Evolutionary conservation across 1,139 yeast genomes (phyloP).

Genomic region (Nakaseomyces bracarensis): DNA sequence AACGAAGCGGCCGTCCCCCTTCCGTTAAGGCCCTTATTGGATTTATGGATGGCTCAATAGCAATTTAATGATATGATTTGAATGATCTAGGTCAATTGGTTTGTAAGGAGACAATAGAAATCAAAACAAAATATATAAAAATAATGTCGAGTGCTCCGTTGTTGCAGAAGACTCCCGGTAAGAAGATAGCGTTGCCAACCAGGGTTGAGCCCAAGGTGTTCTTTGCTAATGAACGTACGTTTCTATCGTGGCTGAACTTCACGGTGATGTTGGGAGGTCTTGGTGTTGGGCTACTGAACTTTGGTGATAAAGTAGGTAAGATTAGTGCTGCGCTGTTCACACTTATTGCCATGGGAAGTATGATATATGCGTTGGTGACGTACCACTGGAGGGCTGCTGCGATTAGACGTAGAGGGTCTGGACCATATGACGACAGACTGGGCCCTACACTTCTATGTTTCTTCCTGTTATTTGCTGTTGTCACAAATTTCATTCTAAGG

Average conservation of each 20-base stretch:
- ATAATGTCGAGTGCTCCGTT: slow-evolving; percentile 47
- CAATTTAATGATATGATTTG: no score
- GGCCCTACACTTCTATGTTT: slow-evolving; percentile 99
- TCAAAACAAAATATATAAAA: background rate
- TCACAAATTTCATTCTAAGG: slow-evolving; percentile 83
- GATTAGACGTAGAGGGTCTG: slow-evolving; percentile 91
- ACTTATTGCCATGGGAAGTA: slow-evolving; percentile 90
- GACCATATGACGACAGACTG: slow-evolving; percentile 96
- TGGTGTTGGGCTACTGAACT: slow-evolving; percentile 90
- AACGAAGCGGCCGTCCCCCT: no score
- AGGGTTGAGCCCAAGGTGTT: slow-evolving; percentile 98
- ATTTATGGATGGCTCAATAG: no score
- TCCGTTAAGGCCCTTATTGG: no score
- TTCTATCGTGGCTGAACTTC: slow-evolving; percentile 94
- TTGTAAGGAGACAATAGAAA: no score
- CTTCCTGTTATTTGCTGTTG: slow-evolving; percentile 84
- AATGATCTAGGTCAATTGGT: no score
- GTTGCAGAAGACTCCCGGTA: slow-evolving; percentile 58
- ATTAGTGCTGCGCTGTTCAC: slow-evolving; percentile 93
- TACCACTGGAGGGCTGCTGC: slow-evolving; percentile 99
- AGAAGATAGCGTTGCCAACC: slow-evolving; percentile 95
- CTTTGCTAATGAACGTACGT: slow-evolving; percentile 97
- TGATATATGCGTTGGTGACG: slow-evolving; percentile 89
- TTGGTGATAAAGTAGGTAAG: slow-evolving; percentile 90
- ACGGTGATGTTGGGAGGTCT: slow-evolving; percentile 94